Base-by-base conservation (phyloP, 257 asterid genomes). In the Ehretia macrophylla region DNA sequence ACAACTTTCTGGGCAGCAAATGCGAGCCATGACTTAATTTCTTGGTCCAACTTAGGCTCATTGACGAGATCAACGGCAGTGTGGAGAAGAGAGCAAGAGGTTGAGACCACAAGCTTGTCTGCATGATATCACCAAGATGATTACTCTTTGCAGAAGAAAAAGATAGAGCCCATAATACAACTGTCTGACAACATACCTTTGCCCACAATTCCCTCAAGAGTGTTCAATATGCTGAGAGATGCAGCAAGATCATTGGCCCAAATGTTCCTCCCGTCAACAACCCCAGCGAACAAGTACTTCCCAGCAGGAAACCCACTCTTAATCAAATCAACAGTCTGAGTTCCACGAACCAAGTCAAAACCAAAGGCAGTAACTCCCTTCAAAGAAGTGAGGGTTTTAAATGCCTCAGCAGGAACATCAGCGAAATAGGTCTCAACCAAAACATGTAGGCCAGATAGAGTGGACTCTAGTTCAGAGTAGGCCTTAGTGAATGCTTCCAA, bases 211-310 rank as follows among this genome's bases (percentile, higher is more conserved):
- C 84, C 75, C 74, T 86, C 99, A 56, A 92, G 95, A 60, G 88
- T 59, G 51, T 81, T 51, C 63, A 92, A 78, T 71, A 73, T 75
- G 51, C 57, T 59, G 58, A 86, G 83, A 65, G 99, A 88, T 75
- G 85, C 77, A 60, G 72, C 59, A 55, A 88, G 86, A 72, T 92
- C 94, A 75, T 92, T 92, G 59, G 99, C 99, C 99, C 99, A 92
- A 62, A 92, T 84, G 79, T 92, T 92, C 81, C 99, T 92, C 67
- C 99, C 99, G 45, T 92, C 99, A 75, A 92, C 99, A 56, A 88
- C 85, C 66, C 97, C 99, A 32, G 99, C 99, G 71, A 88, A 88
- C 53, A 92, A 82, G 84, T 81, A 86, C 56, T 92, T 92, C 67
- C 95, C 97, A 11, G 96, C 64, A 17, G 99, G 99, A 61, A 92